Percentiles rank a stretch among this genome's conserved stretches.
Conservation (phyloP, 768 basidiomycete species). For the Pleurotus pulmonarius region DNA sequence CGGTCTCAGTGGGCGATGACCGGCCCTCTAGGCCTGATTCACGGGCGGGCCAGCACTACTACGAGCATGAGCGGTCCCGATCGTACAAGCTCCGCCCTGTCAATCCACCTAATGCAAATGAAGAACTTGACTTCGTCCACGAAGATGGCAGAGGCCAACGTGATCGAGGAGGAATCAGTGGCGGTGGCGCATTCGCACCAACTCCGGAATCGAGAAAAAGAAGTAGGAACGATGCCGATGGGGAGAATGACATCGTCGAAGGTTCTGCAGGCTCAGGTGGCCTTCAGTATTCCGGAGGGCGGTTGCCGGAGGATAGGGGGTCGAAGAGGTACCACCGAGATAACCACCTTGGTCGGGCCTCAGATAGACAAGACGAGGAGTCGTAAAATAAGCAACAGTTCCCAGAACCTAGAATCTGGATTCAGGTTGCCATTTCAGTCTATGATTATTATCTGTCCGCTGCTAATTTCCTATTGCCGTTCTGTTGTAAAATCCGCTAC, state of each 20-base stretch:
- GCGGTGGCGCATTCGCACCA: conserved; percentile 20
- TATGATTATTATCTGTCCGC: not conserved
- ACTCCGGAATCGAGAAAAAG: conserved; percentile 50
- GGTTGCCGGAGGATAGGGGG: conserved; percentile 48
- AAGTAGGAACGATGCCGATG: conserved; percentile 60
- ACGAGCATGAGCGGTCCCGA: conserved; percentile 46
- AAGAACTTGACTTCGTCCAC: conserved; percentile 50
- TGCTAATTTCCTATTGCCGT: conserved; percentile 2
- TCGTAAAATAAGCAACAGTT: conserved; percentile 21
- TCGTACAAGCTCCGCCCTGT: conserved; percentile 51
- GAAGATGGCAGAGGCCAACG: conserved; percentile 44
- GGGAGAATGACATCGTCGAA: conserved; percentile 51
- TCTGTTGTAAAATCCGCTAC: conserved; percentile 5
- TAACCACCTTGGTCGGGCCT: conserved; percentile 28
- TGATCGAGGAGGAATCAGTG: conserved; percentile 16
- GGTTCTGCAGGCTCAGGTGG: conserved; percentile 22
- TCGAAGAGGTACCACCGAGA: conserved; percentile 59
- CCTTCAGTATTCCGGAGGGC: conserved; percentile 28
- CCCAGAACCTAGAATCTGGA: not conserved
- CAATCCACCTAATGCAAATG: conserved; percentile 35
- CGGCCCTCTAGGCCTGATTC: conserved; percentile 50
- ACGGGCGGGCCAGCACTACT: conserved; percentile 29
- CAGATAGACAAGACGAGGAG: conserved; percentile 35
- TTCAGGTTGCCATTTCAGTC: conserved; percentile 1
- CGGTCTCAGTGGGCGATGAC: conserved; percentile 46